Evolutionary conservation across 176 grass and related monocot species (phyloP), one percentile per base, ranked within the genome.

Genomic region (Triticum urartu): DNA sequence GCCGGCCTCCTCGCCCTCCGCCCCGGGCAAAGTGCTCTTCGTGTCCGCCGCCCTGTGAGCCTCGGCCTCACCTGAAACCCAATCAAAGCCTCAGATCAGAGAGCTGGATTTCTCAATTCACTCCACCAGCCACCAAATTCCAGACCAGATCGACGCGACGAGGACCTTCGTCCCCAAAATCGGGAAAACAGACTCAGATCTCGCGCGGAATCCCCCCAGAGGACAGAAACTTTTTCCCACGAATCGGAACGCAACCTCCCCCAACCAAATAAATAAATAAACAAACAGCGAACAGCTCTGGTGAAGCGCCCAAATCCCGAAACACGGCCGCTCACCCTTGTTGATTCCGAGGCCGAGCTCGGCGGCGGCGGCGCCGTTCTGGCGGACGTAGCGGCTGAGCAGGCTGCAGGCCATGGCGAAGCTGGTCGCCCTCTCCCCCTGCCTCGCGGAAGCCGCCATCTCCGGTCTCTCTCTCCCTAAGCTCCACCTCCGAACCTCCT

Each of bases 391-490:
- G 83, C 90, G 94, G 69, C 97, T 96, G 71, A 99, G 86, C 4
- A 99, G 77, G 77, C 89, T 96, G 86, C 97, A 99, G 32, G 97
- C 86, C 80, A 98, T 21, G 76, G 92, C 90, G 84, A 98, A 96
- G 83, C 90, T 98, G 28, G 43, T 91, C 47, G 94, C 64, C 83
- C 84, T 97, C 85, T 97, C 92, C 81, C 93, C 93, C 4, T 77
- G 52, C 87, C 91, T 93, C 89, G 89, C 48, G 15, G 89, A 91
- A 75, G 85, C 88, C 28, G 88, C 71, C 81, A 95, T 87, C 67
- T 83, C 76, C 24, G 2, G 15, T 13, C 4, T 78, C 42, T 6
- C 36, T 38, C 33, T 34, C 36, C 1, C 40, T 43, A 1, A 36
- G 32, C 61, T 64, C 75, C 64, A 3, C 26, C 64, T 54, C 50